Evolutionary conservation across 495 filamentous ascomycete species (phyloP), one percentile per base, ranked within the genome.

Genomic region (Talaromyces thailandensis): DNA sequence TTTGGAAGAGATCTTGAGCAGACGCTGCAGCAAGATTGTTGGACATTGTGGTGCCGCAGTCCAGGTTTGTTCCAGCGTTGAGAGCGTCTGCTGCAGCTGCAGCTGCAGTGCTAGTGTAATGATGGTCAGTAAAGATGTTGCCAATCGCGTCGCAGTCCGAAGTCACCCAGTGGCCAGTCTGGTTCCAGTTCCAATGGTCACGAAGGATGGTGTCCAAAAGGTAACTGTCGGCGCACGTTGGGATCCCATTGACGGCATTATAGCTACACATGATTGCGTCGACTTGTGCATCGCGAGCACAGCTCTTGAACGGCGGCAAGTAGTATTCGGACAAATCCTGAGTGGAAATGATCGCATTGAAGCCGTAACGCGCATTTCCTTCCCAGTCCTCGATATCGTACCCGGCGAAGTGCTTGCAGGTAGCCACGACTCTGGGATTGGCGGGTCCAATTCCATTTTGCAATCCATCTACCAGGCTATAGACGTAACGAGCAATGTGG

Each of bases 351-450:
- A 76, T 75, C 5, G 77, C 78, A 64, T 84, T 70, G 64, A 79
- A 79, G 4, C 70, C 75, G 57, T 81, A 76, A 9, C 81, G 69
- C 12, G 66, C 65, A 63, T 73, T 78, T 2, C 75, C 76, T 24
- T 76, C 70, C 75, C 77, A 82, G 43, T 72, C 67, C 63, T 87
- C 86, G 1, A 87, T 67, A 64, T 89, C 84, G 66, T 87, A 85
- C 6, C 72, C 82, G 4, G 81, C 83, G 58, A 74, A 85, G 65
- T 86, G 84, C 64, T 85, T 86, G 71, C 81, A 84, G 6, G 84
- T 86, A 21, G 82, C 78, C 40, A 84, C 74, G 28, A 85, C 70
- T 62, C 79, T 79, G n/a, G 75, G 70, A 61, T 71, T 66, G n/a
- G 66, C 61, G 0, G 73, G 69, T 21, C 67, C 57, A 29, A 64